Conservation (phyloP, 2,329 filamentous ascomycete species). For the Calonectria honghensis region DNA sequence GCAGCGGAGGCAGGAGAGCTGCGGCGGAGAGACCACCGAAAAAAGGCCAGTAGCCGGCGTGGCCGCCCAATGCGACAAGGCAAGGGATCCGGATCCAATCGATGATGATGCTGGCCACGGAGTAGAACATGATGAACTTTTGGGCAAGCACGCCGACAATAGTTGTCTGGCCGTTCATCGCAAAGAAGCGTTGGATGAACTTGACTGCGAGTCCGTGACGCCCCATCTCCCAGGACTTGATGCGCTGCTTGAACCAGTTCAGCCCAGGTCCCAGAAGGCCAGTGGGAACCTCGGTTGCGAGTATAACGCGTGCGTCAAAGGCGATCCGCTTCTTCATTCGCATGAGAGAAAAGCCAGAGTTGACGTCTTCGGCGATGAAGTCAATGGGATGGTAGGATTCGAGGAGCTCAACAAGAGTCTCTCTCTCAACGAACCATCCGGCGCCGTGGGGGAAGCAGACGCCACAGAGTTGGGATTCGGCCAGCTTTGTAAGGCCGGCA, state of each 20-base stretch:
- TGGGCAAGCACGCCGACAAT: slow-evolving; percentile 30
- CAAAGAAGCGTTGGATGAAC: slow-evolving; percentile 31
- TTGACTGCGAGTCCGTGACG: slow-evolving; percentile 38
- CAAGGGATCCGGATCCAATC: slow-evolving; percentile 39
- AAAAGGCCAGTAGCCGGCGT: slow-evolving; percentile 15
- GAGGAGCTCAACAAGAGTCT: slow-evolving; percentile 35
- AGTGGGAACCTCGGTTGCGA: slow-evolving; percentile 36
- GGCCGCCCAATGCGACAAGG: slow-evolving; percentile 33
- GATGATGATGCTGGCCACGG: slow-evolving; percentile 28
- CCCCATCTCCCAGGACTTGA: slow-evolving; percentile 48
- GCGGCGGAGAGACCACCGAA: slow-evolving; percentile 25
- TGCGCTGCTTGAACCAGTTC: slow-evolving; percentile 48
- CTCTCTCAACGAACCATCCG: slow-evolving; percentile 40
- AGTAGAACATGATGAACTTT: slow-evolving; percentile 38
- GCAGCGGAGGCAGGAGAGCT: slow-evolving; percentile 26
- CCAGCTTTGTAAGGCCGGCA: slow-evolving; percentile 38
- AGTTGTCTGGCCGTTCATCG: slow-evolving; percentile 33
- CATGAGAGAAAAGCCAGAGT: slow-evolving; percentile 39
- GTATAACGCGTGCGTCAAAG: slow-evolving; percentile 32
- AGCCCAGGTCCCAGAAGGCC: slow-evolving; percentile 40
- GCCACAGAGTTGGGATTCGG: slow-evolving; percentile 33
- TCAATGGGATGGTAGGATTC: slow-evolving; percentile 31
- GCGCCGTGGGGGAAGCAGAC: slow-evolving; percentile 40
- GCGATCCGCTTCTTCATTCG: slow-evolving; percentile 35
- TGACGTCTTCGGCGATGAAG: slow-evolving; percentile 41